Evolutionary conservation across 2,329 filamentous ascomycete genomes (phyloP).

Genomic region (Pleoardoris graminearum): DNA sequence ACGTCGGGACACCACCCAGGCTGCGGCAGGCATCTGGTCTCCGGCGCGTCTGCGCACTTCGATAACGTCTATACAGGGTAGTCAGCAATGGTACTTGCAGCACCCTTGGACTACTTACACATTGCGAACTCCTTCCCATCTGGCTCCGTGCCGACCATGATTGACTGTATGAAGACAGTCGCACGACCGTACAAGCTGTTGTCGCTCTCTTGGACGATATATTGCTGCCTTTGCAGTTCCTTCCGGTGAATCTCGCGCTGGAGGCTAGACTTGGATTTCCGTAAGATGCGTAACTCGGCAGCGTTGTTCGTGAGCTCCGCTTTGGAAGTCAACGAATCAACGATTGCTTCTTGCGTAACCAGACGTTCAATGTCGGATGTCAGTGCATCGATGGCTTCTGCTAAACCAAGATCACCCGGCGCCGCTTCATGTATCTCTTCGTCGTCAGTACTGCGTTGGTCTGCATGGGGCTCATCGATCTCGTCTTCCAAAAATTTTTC

Average conservation of each 20-base stretch:
- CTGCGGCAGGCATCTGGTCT: constrained; percentile 94
- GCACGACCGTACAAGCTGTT: constrained; percentile 95
- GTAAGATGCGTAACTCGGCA: constrained; percentile 85
- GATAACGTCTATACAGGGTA: constrained; percentile 65
- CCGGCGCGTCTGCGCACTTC: constrained; percentile 89
- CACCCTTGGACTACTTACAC: constrained; percentile 54
- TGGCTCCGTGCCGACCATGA: constrained; percentile 88
- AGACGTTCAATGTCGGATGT: constrained; percentile 89
- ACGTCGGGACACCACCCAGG: constrained; percentile 87
- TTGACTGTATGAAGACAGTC: constrained; percentile 84
- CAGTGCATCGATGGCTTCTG: constrained; percentile 88
- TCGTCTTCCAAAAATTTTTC: constrained; percentile 86
- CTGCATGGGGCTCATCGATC: constrained; percentile 68
- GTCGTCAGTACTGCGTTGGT: constrained; percentile 59
- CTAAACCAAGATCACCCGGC: constrained; percentile 88
- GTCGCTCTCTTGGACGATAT: constrained; percentile 95
- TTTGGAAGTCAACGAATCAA: constrained; percentile 89
- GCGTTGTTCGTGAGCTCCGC: constrained; percentile 97
- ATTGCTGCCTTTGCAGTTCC: constrained; percentile 94
- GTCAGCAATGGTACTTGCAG: neutral
- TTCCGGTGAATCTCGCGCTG: constrained; percentile 91
- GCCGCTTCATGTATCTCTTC: constrained; percentile 93
- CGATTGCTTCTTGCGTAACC: constrained; percentile 81
- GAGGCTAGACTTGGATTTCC: constrained; percentile 91
- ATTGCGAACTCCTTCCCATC: constrained; percentile 92